Evolutionary conservation across 2,329 filamentous ascomycete species (phyloP), one percentile per base, ranked within the genome.

Genomic region (Aspergillus neoniger): DNA sequence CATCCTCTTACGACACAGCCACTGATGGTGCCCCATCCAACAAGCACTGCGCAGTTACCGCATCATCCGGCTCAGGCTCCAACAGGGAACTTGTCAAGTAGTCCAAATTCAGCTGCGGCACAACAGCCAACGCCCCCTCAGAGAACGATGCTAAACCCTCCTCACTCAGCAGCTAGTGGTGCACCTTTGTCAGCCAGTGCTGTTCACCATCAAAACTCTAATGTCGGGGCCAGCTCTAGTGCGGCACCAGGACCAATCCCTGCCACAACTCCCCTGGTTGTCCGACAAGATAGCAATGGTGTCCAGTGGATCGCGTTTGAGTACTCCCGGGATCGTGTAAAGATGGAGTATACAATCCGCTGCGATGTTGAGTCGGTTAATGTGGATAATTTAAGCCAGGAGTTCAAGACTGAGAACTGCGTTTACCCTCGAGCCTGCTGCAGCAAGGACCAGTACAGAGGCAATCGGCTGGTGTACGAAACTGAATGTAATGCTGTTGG

Each of bases 281-380:
- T 98, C 23, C 84, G 93, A 67, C 94, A 98, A 77, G 95, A 98
- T 70, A 90, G 91, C 72, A 98, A 96, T 67, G 95, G 95, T 8
- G 94, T 98, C 6, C 95, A 98, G 77, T 98, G 95, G 95, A 98
- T 98, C 71, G 92, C 92, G 0, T 99, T 98, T 64, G 95, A 99
- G 76, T 99, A 99, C 76, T 98, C 94, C 10, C 88, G 94, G 62
- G 94, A 99, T 74, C 86, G 94, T 49, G 93, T 98, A 67, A 99
- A 99, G 86, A 96, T 98, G 92, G 93, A 98, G 78, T 99, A 99
- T 79, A 97, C 93, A 1, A 99, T 99, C 70, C 89, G 95, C 55
- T 98, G 95, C 75, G 95, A 98, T 70, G 95, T 98, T 19, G 95
- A 98, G 79, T 97, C 93, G 0, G 92, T 99, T 63, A 92, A 93